Evolutionary conservation across 2,329 filamentous ascomycete species (phyloP), one percentile per base, ranked within the genome.

Genomic region (Leptodontidium sp.): DNA sequence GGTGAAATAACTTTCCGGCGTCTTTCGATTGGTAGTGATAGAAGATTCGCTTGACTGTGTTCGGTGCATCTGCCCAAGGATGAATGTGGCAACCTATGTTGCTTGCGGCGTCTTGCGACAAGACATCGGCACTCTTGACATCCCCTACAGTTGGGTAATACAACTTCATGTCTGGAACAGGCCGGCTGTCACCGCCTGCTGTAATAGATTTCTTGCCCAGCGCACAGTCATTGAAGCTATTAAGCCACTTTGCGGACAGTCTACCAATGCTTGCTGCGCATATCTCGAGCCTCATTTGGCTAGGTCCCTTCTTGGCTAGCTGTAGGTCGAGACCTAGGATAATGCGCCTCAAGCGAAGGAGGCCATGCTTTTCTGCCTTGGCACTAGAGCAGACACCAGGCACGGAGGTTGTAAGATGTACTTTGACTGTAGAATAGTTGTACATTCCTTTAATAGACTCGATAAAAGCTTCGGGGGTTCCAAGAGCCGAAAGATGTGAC

Each of bases 141-240:
- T 70, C 68, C 17, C 66, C 66, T 21, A 66, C 53, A 21, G n/a
- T 68, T n/a, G 68, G 68, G 29, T 70, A 70, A 52, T 68, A 70
- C 38, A 70, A 40, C 26, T 57, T 70, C n/a, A 70, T 21, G 14
- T 70, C 53, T 35, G 68, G 68, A 2, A 70, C 66, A 14, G 55
- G 4, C 21, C 21, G 59, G 52, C 24, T 21, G 9, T 59, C 35
- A 29, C n/a, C 63, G 26, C 58, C 58, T 49, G 64, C 63, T 40
- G 11, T 26, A 26, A 68, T 45, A 8, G 32, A 26, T n/a, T 21
- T 29, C 17, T 55, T 70, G 50, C 68, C 68, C 5, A 70, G 45
- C 32, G 66, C 62, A 64, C 68, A 70, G 43, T 66, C 62, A 15
- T 66, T 26, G 52, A 70, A 70, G 59, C 38, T 45, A 52, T 63